Evolutionary conservation across 495 filamentous ascomycete genomes (phyloP), one percentile per base, ranked within the genome.

Genomic region (Annulohypoxylon maeteangense): DNA sequence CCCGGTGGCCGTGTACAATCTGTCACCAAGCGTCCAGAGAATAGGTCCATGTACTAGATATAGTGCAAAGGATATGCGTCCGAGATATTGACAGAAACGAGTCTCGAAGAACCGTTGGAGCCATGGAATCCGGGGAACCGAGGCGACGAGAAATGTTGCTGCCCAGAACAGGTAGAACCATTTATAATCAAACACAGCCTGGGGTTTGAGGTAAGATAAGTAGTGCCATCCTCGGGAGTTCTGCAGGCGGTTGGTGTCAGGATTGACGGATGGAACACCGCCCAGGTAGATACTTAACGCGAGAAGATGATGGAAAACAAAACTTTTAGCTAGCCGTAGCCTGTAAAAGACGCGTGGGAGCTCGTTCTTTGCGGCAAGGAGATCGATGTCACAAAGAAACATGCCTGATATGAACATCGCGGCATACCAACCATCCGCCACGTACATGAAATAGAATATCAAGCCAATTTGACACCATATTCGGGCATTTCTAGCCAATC

Each of bases 31-130:
- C 0, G 75, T 80, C 65, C 65, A 82, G 5, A 88, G 74, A 27
- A 91, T 83, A 2, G 87, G 87, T 4, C 87, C 88, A 66, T 91
- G 89, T 14, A 90, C 85, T 44, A 91, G 82, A 61, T 91, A 91
- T 16, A 91, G 85, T 10, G 87, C 82, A 70, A 83, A 91, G 0
- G 87, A 90, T 47, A 91, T 83, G 62, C 87, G 85, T 32, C 89
- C 89, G 7, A 91, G 81, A 67, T 89, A 90, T 74, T 90, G 89
- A 53, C 87, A 88, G 50, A 90, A 77, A 2, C 80, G 79, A 54
- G 85, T 84, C 62, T 84, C 86, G 77, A 90, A 90, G 36, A 89
- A 81, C 62, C 80, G 80, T 66, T 87, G 85, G 12, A 84, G 70
- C 78, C 75, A 80, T n/a, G 27, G 36, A 23, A 81, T 75, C 50